Evolutionary conservation across 495 filamentous ascomycete species (phyloP).

Genomic region (Penicillium ucsense): DNA sequence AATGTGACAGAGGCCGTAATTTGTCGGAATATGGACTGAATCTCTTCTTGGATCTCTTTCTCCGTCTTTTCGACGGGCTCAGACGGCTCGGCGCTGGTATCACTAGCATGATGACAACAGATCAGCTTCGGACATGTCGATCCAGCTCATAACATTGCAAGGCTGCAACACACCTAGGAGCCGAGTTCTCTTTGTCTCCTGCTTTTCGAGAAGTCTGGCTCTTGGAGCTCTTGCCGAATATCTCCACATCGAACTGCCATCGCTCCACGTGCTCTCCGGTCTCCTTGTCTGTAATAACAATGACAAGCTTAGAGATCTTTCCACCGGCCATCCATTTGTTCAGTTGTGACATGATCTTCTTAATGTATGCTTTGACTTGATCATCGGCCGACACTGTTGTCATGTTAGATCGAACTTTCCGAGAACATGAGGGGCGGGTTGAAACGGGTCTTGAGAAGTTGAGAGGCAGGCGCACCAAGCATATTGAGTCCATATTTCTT

Average conservation of each 20-base stretch:
- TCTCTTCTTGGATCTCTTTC: constrained; percentile 87
- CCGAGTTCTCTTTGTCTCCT: constrained; percentile 53
- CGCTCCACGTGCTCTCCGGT: constrained; percentile 91
- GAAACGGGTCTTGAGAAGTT: background rate
- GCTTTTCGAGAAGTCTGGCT: constrained; percentile 40
- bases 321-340: constrained; percentile 93
- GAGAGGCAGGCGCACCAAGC: constrained; percentile 48
- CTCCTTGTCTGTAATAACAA: constrained; percentile 93
- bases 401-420: constrained; percentile 6
- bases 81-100: constrained; percentile 20
- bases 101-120: constrained; percentile 12
- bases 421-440: background rate
- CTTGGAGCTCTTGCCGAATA: constrained; percentile 50
- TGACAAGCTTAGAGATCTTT: constrained; percentile 92
- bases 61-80: constrained; percentile 66
- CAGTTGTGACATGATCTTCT: constrained; percentile 94
- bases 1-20: constrained; percentile 98
- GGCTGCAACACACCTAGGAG: constrained; percentile 38
- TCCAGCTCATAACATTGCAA: too few relatives aligned
- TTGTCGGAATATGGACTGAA: constrained; percentile 91
- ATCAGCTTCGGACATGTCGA: background rate
- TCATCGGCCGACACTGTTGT: constrained; percentile 76
- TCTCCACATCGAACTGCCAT: constrained; percentile 97
- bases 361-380: constrained; percentile 97
- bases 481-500: constrained; percentile 99